Conservation (phyloP, 225 moss, liverwort and hornwort species). For the Pseudisothecium myosuroides region DNA sequence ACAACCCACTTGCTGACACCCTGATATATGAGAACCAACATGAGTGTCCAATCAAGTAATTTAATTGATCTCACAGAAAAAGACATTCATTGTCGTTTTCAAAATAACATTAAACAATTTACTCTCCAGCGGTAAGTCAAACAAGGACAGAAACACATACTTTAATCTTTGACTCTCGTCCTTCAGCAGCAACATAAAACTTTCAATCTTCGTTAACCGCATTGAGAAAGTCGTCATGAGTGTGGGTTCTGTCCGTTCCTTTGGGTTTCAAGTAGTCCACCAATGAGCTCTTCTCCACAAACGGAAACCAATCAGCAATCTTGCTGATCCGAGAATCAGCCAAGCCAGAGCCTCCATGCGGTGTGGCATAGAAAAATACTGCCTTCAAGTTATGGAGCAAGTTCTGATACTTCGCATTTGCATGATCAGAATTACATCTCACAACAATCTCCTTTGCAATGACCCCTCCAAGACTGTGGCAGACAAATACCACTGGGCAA, state of each 20-base stretch:
- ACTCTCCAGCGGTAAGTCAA: neutral
- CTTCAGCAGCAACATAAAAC: neutral
- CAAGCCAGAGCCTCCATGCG: neutral
- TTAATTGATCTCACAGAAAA: neutral
- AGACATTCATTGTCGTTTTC: too few species aligned
- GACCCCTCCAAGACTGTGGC: neutral
- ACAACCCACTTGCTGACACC: fast-evolving
- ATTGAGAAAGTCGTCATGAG: neutral
- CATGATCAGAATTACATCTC: neutral
- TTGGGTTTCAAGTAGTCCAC: neutral
- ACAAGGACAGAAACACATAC: neutral
- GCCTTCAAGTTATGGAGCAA: neutral
- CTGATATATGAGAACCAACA: neutral
- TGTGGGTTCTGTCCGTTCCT: neutral
- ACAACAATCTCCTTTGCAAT: neutral
- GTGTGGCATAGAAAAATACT: neutral
- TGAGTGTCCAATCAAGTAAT: neutral
- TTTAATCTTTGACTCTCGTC: fast-evolving
- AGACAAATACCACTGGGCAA: neutral
- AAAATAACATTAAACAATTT: neutral
- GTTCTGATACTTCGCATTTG: neutral
- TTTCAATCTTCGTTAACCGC: neutral
- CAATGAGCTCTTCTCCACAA: neutral
- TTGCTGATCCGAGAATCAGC: too few species aligned
- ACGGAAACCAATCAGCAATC: neutral